Conservation (phyloP, 2,329 filamentous ascomycete genomes). For the Aspergillus brunneoviolaceus region DNA sequence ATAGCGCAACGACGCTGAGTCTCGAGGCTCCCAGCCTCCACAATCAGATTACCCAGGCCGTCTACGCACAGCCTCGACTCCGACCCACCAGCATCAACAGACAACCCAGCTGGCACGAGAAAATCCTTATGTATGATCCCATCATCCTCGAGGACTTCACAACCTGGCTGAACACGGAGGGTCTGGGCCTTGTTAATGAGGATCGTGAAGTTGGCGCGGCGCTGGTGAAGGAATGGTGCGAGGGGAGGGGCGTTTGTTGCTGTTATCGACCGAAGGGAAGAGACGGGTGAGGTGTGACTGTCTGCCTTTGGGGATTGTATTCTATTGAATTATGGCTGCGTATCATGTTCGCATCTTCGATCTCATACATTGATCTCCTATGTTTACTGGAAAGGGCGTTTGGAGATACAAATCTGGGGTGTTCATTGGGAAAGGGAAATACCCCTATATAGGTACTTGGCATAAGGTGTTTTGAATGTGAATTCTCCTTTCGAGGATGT, state of each 20-base stretch:
- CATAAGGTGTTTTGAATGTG: too few species aligned
- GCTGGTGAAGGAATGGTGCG: slow-evolving; percentile 86
- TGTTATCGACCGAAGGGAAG: slow-evolving; percentile 47
- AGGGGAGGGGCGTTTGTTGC: slow-evolving; percentile 82
- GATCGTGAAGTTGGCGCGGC: slow-evolving; percentile 62
- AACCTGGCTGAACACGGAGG: slow-evolving; percentile 74
- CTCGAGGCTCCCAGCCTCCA: slow-evolving; percentile 42
- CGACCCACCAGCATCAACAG: slow-evolving; percentile 33
- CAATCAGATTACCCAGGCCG: slow-evolving; percentile 48
- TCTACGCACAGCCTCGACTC: slow-evolving; percentile 44
- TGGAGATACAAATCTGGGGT: too few species aligned
- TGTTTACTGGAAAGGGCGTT: too few species aligned
- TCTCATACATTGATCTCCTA: too few species aligned
- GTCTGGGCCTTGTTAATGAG: slow-evolving; percentile 61
- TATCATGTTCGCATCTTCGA: too few species aligned
- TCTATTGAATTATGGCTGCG: not conserved
- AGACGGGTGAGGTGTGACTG: not conserved
- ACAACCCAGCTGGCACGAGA: slow-evolving; percentile 76
- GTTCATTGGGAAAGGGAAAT: too few species aligned
- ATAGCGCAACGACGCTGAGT: not conserved
- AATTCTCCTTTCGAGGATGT: too few species aligned
- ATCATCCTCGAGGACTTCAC: slow-evolving; percentile 85
- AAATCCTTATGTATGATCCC: slow-evolving; percentile 90
- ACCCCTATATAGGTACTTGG: too few species aligned
- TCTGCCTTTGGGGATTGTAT: too few species aligned